Percentiles rank a stretch among this genome's conserved stretches.
Conservation (phyloP, 306 rosid genomes). For the Ziziphus jujuba region DNA sequence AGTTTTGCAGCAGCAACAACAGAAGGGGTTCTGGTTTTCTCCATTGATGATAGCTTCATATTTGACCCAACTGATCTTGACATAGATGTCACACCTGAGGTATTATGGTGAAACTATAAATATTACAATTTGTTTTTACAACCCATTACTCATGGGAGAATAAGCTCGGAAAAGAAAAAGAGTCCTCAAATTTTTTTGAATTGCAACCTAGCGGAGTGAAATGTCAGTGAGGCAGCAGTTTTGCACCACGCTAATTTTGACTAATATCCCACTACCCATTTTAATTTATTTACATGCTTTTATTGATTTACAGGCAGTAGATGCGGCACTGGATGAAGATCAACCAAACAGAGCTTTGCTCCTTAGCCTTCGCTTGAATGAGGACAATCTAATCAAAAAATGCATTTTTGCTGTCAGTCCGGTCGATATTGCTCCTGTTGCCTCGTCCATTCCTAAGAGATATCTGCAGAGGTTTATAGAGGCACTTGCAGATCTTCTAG, state of each 20-base stretch:
- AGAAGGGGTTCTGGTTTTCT: constrained; percentile 85
- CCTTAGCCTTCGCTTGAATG: constrained; percentile 82
- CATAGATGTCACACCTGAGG: constrained; percentile 97
- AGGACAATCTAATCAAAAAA: constrained; percentile 63
- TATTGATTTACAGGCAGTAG: constrained; percentile 70
- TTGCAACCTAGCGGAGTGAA: too few relatives aligned
- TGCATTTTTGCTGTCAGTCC: constrained; percentile 74
- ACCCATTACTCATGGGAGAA: not conserved
- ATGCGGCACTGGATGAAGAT: constrained; percentile 63
- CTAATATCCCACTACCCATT: not conserved
- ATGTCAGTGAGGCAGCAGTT: not conserved
- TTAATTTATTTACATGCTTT: not conserved
- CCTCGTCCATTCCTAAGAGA: constrained; percentile 58
- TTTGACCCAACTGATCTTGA: constrained; percentile 96
- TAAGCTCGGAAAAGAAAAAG: not conserved
- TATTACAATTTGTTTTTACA: not conserved
- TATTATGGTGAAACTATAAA: constrained; percentile 24
- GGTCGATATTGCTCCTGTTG: constrained; percentile 59
- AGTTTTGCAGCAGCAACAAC: constrained; percentile 94
- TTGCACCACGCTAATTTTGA: not conserved
- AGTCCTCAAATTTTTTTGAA: too few relatives aligned
- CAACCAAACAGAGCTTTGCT: constrained; percentile 76
- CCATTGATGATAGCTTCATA: constrained; percentile 85
- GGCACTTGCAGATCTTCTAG: constrained; percentile 80
- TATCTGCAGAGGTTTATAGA: constrained; percentile 81